phyloP scores from a whole-genome alignment of 73 alveolate species.

The Paramecium primaurelia region DNA sequence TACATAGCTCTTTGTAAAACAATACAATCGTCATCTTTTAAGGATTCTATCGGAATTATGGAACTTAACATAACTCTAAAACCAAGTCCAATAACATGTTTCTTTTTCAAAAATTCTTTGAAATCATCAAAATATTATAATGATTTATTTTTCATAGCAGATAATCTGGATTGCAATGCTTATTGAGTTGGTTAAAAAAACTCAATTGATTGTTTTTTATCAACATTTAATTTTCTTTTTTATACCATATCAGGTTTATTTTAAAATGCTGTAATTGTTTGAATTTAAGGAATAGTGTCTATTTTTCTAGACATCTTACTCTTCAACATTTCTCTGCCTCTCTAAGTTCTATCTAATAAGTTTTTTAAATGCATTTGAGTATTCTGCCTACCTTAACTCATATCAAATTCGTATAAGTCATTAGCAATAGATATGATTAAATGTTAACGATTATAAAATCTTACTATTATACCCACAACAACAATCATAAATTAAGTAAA shows the following conservation, averaged over 20 bases:
- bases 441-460: background rate
- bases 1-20: conserved; percentile 6
- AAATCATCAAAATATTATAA: background rate
- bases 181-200: background rate
- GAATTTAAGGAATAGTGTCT: background rate
- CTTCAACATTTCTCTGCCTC: background rate
- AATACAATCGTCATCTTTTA: background rate
- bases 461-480: background rate
- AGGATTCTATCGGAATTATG: background rate
- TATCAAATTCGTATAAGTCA: background rate
- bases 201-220: background rate
- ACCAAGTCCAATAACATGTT: background rate
- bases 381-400: background rate
- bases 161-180: background rate
- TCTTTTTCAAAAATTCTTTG: background rate
- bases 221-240: background rate
- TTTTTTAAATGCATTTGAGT: background rate
- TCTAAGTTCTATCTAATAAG: background rate
- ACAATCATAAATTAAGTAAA: conserved; percentile 49
- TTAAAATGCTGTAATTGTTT: background rate
- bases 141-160: background rate
- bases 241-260: background rate
- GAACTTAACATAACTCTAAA: background rate
- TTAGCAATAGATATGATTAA: background rate
- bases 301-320: background rate